A percentile compares a stretch with the other conserved stretches of the same genome.
phyloP scores from a whole-genome alignment of 2,329 filamentous ascomycete genomes.

The Aspergillus felis region DNA sequence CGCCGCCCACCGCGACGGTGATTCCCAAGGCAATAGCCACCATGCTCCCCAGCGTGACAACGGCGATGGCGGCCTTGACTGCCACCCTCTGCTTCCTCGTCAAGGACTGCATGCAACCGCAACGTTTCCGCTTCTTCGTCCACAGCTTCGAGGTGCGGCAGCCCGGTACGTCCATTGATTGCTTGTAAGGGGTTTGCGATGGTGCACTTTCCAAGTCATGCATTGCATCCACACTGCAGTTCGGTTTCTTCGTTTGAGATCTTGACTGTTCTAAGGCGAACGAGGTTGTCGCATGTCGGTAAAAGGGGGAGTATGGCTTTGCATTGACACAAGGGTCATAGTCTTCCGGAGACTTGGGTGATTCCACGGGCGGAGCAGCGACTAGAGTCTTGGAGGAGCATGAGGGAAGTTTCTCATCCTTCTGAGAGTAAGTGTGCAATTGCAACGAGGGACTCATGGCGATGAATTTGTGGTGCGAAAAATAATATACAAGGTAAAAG shows the following conservation, averaged over 20 bases:
- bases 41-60: slow-evolving; percentile 41
- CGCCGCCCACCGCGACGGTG: slow-evolving; percentile 41
- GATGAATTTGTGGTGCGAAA: not conserved
- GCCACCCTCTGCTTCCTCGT: slow-evolving; percentile 34
- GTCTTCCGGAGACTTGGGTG: slow-evolving; percentile 15
- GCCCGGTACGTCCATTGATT: slow-evolving; percentile 11
- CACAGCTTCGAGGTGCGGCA: slow-evolving; percentile 32
- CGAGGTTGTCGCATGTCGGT: slow-evolving; percentile 36
- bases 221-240: slow-evolving; percentile 12
- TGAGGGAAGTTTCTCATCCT: not conserved
- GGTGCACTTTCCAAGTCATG: slow-evolving; percentile 31
- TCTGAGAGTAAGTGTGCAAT: not conserved
- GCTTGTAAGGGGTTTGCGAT: not conserved
- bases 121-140: slow-evolving; percentile 30
- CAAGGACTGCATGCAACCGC: slow-evolving; percentile 33
- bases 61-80: slow-evolving; percentile 38
- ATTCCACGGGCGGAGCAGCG: not conserved
- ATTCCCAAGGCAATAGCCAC: slow-evolving; percentile 45
- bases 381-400: not conserved
- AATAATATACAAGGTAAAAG: not conserved
- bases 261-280: slow-evolving; percentile 17
- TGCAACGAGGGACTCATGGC: not conserved
- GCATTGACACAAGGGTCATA: slow-evolving; percentile 39
- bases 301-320: slow-evolving; percentile 43
- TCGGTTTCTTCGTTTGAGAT: slow-evolving; percentile 23